Base-by-base conservation (phyloP, 2,329 filamentous ascomycete species). In the Orbilia blumenaviensis region DNA sequence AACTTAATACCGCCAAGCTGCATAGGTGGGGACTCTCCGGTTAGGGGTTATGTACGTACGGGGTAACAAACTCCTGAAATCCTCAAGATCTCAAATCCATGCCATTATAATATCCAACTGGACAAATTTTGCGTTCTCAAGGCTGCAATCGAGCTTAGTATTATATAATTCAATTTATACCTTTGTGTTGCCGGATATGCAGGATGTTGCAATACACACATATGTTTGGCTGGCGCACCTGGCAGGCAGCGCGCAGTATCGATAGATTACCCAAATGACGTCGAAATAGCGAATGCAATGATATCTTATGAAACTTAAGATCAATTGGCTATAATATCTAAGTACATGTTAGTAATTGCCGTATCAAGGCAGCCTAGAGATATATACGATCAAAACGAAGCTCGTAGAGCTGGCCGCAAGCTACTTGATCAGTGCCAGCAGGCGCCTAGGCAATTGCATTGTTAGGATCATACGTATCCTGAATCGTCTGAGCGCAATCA, bases 1-100 rank as follows among this genome's bases (percentile, higher is more conserved):
- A 68, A 60, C 27, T 60, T 63, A 60, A 74, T 52, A n/a, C 16
- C 46, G 71, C 63, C 63, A 75, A 68, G 71, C 38, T 36, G 25
- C 32, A 50, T 14, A 52, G 50, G 71, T 68, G 71, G 71, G 25
- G 62, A 75, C 58, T 25, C 62, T 56, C 54, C 66, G 36, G 38
- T 54, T 54, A 54, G 48, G 48, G 16, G 23, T n/a, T n/a, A n/a
- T n/a, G n/a, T 27, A 27, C 34, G 50, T 34, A 48, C 29, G 42
- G 44, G 44, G 50, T 34, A 44, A 27, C 54, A 46, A 62, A 54
- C 44, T 62, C 41, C 25, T 32, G 64, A 46, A 46, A 46, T 42
- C 27, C 27, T 54, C 21, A 16, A 66, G 27, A 64, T 50, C 23
- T 23, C 29, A 36, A 36, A 48, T 23, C n/a, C 16, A 18, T 32